These are phyloP conservation scores for Kluyveromyces nonfermentans DNA, from an alignment of 805 yeast species.

Conservation along the genomic window DNA sequence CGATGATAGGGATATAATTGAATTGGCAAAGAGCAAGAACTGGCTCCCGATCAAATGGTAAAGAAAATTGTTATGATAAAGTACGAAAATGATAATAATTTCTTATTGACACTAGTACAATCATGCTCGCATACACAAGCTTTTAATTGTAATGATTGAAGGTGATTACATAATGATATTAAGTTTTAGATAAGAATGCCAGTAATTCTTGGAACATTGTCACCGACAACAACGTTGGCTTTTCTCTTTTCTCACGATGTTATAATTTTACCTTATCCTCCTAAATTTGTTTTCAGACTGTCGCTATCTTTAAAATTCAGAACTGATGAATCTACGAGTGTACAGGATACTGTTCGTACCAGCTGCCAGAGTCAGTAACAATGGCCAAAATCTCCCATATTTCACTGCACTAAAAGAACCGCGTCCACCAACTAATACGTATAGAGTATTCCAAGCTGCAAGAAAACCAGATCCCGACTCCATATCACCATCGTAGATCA, in stretches of 20 bases:
- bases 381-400: slow-evolving; percentile 53
- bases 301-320: slow-evolving; percentile 12
- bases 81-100: background rate
- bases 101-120: background rate
- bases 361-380: slow-evolving; percentile 50
- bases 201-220: background rate
- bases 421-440: slow-evolving; percentile 60
- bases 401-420: slow-evolving; percentile 40
- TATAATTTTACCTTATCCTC: too few species aligned
- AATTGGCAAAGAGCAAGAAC: slow-evolving; percentile 40
- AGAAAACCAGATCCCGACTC: slow-evolving; percentile 74
- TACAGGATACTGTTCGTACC: slow-evolving; percentile 53
- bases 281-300: too few species aligned
- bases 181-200: background rate
- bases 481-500: slow-evolving; percentile 67
- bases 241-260: too few species aligned
- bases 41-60: slow-evolving; percentile 70
- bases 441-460: slow-evolving; percentile 73
- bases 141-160: too few species aligned
- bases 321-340: slow-evolving; percentile 60
- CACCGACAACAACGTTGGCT: too few species aligned
- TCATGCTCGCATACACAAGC: background rate
- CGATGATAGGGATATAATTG: slow-evolving; percentile 52
- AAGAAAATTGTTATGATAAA: background rate
- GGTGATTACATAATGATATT: background rate